Conservation (phyloP, 108 stramenopile species). For the Chaetoceros muelleri region DNA sequence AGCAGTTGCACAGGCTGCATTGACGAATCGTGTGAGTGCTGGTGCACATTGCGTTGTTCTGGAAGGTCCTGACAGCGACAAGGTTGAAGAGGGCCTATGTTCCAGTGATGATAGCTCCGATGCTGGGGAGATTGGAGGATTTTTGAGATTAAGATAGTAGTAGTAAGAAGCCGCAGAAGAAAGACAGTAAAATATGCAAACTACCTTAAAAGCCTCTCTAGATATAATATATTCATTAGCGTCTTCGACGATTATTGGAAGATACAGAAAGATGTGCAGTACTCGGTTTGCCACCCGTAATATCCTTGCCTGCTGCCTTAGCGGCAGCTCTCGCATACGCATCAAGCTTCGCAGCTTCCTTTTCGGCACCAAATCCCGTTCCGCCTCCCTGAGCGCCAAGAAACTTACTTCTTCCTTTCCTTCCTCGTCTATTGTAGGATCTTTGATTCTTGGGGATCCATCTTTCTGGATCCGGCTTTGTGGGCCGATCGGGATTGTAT, state of each 20-base stretch:
- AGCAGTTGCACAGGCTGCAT: constrained; percentile 57
- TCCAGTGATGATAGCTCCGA: background rate
- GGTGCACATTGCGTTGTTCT: constrained; percentile 63
- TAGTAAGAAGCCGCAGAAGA: no score
- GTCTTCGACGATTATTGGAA: background rate
- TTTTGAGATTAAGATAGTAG: background rate
- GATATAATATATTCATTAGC: no score
- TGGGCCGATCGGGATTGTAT: constrained; percentile 69
- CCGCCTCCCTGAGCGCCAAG: constrained; percentile 71
- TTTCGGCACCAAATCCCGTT: constrained; percentile 69
- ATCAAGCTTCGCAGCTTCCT: constrained; percentile 85
- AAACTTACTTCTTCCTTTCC: constrained; percentile 35
- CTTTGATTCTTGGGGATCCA: constrained; percentile 93
- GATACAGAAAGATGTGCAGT: constrained; percentile 47
- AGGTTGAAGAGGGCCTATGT: no score
- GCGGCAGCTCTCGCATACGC: constrained; percentile 80
- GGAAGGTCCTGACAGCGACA: constrained; percentile 27
- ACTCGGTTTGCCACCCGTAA: constrained; percentile 17
- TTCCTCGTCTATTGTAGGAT: constrained; percentile 59
- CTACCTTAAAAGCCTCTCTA: no score
- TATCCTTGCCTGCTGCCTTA: constrained; percentile 15
- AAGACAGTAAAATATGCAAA: no score
- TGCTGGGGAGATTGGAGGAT: background rate
- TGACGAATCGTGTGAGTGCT: constrained; percentile 45
- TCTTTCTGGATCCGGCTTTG: constrained; percentile 90